These are phyloP conservation scores for Chaetomiaceae sp. DNA, from an alignment of 2,329 filamentous ascomycete genomes.

Conservation along the genomic window DNA sequence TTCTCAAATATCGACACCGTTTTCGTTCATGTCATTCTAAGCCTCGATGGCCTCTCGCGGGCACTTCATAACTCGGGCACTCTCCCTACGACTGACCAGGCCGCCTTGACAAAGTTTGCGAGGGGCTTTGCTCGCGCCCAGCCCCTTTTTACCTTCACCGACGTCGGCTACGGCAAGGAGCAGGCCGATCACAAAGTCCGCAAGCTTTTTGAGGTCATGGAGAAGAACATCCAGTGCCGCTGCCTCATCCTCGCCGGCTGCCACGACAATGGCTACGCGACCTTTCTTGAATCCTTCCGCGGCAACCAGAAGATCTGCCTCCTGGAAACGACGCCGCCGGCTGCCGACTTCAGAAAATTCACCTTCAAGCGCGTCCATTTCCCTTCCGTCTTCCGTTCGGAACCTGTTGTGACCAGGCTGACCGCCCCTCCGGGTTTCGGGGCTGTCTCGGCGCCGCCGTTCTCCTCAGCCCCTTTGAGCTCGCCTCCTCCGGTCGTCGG, in stretches of 20 bases:
- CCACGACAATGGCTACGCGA: conserved; percentile 35
- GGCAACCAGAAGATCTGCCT: conserved; percentile 31
- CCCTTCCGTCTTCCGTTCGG: conserved; percentile 31
- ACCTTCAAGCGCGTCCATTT: conserved; percentile 29
- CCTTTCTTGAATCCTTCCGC: conserved; percentile 32
- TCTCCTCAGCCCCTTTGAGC: background rate
- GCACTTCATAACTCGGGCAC: conserved; percentile 28
- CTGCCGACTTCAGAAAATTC: conserved; percentile 31
- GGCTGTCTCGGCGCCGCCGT: background rate
- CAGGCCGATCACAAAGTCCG: conserved; percentile 35
- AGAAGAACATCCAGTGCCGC: conserved; percentile 31
- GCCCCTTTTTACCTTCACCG: conserved; percentile 34
- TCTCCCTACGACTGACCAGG: conserved; percentile 23
- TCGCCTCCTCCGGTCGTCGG: conserved; percentile 1
- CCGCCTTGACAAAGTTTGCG: conserved; percentile 31
- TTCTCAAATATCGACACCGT: conserved; percentile 30
- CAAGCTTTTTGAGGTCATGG: conserved; percentile 34
- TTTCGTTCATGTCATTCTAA: conserved; percentile 33
- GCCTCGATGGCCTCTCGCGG: conserved; percentile 32
- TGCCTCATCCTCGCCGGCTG: conserved; percentile 34
- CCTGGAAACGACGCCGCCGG: conserved; percentile 31
- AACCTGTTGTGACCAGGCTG: conserved; percentile 21
- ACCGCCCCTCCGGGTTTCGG: background rate
- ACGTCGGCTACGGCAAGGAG: conserved; percentile 35
- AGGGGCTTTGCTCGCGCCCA: conserved; percentile 33